phyloP scores from a whole-genome alignment of 495 filamentous ascomycete genomes.

The Jackrogersella multiformis region DNA sequence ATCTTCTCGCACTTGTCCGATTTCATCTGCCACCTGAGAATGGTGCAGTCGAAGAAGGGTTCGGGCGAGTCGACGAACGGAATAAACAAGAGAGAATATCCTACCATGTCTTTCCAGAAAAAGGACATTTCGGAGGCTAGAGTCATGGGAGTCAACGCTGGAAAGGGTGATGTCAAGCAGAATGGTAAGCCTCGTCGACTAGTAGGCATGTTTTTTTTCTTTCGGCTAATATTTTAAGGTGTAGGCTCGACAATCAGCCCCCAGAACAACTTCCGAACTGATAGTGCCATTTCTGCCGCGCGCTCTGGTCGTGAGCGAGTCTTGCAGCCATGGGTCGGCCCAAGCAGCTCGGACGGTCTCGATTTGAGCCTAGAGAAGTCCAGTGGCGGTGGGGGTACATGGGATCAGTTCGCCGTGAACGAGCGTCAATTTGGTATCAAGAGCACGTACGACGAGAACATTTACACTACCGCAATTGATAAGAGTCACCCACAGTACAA shows the following conservation, averaged over 20 bases:
- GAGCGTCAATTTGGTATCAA: conserved; percentile 85
- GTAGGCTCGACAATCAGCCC: conserved; percentile 51
- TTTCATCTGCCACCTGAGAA: conserved; percentile 77
- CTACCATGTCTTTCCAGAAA: conserved; percentile 80
- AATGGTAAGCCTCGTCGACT: conserved; percentile 71
- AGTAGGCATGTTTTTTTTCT: neutral
- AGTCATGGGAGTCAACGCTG: conserved; percentile 59
- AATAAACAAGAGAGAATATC: conserved; percentile 51
- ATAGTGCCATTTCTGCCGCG: conserved; percentile 85
- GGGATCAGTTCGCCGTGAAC: conserved; percentile 96
- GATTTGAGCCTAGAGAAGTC: conserved; percentile 75
- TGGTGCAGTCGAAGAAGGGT: conserved; percentile 74
- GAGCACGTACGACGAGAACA: conserved; percentile 89
- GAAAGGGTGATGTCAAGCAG: conserved; percentile 61
- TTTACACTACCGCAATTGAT: conserved; percentile 93
- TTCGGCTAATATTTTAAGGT: conserved; percentile 16
- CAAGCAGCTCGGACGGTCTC: conserved; percentile 66
- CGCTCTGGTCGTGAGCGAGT: conserved; percentile 73
- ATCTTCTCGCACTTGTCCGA: conserved; percentile 71
- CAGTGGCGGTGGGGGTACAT: conserved; percentile 57
- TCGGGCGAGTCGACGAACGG: conserved; percentile 56
- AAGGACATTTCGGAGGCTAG: conserved; percentile 77
- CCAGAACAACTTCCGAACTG: conserved; percentile 75
- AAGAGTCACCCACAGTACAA: conserved; percentile 81
- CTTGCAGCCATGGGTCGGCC: conserved; percentile 82